A percentile compares a stretch with the other conserved stretches of the same genome.
Evolutionary conservation across 768 basidiomycete genomes (phyloP).

Genomic region (Glaciozyma antarctica): DNA sequence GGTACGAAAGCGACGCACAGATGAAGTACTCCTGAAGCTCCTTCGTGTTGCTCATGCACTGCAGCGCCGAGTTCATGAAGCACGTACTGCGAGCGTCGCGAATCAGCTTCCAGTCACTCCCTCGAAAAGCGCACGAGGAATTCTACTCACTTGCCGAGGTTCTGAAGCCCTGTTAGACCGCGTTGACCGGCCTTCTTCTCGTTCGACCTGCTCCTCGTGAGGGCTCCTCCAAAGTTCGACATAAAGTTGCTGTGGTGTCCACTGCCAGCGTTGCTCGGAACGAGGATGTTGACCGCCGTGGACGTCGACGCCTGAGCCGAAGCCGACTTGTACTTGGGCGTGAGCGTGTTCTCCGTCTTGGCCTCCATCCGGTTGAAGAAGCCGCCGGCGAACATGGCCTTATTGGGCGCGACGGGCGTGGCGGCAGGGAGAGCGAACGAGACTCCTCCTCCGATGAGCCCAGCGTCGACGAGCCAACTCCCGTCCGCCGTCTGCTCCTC

Average conservation of each 20-base stretch:
- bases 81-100: conserved; percentile 37
- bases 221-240: neutral
- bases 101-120: neutral
- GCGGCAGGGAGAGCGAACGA: conserved; percentile 12
- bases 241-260: neutral
- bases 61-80: conserved; percentile 98
- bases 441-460: neutral
- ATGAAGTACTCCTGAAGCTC: conserved; percentile 90
- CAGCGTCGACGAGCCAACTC: conserved; percentile 27
- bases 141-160: conserved; percentile 26
- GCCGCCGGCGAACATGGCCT: conserved; percentile 7
- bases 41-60: conserved; percentile 84
- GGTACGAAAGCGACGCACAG: conserved; percentile 46
- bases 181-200: conserved; percentile 2
- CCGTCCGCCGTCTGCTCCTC: conserved; percentile 21
- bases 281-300: conserved; percentile 2
- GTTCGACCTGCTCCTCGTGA: conserved; percentile 21
- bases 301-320: neutral
- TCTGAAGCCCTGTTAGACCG: conserved; percentile 21
- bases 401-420: neutral
- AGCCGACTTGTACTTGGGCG: conserved; percentile 1
- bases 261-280: conserved; percentile 5
- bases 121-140: neutral
- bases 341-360: conserved; percentile 1
- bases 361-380: conserved; percentile 3